phyloP scores from a whole-genome alignment of 129 eudicot genomes.

The Pulicaria dysenterica region DNA sequence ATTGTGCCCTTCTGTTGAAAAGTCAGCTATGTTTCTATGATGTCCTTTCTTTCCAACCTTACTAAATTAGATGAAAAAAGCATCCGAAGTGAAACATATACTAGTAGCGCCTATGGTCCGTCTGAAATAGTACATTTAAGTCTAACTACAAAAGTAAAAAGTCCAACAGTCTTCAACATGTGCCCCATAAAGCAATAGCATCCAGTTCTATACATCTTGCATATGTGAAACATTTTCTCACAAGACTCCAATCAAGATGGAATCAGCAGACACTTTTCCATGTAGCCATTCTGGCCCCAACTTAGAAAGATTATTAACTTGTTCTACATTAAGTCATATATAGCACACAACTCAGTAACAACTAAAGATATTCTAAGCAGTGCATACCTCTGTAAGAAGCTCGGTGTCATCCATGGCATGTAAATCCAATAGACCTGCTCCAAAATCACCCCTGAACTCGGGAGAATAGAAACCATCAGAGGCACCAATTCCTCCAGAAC shows the following conservation, averaged over 20 bases:
- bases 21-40: not conserved
- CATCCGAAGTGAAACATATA: constrained; percentile 1
- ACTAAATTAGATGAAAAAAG: not conserved
- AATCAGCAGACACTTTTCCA: not conserved
- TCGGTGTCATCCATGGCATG: constrained; percentile 99
- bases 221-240: not conserved
- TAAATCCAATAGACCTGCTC: constrained; percentile 96
- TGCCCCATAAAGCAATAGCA: not conserved
- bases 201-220: constrained; percentile 3
- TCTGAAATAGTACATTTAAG: not conserved
- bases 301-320: not conserved
- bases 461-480: constrained; percentile 70
- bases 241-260: not conserved
- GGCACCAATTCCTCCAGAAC: constrained; percentile 58
- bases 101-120: constrained; percentile 8
- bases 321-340: constrained; percentile 14
- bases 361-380: constrained; percentile 1
- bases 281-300: constrained; percentile 11
- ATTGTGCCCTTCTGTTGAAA: not conserved
- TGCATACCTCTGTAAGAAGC: constrained; percentile 85
- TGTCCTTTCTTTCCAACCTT: not conserved
- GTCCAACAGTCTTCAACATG: not conserved
- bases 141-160: not conserved
- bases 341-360: not conserved
- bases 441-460: constrained; percentile 96